phyloP scores from a whole-genome alignment of 805 yeast species.

The Martiniozyma abietophila region DNA sequence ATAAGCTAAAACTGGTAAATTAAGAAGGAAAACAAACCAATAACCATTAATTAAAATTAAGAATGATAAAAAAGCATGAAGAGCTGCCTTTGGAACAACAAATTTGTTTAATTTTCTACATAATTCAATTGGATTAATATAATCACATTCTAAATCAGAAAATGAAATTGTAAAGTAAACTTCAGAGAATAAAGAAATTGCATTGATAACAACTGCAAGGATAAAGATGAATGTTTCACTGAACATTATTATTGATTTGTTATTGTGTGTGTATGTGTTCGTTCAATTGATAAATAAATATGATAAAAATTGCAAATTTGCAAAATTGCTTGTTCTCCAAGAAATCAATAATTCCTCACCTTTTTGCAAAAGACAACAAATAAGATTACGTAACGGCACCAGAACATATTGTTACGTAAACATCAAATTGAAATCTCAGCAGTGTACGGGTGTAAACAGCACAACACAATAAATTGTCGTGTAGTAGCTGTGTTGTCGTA shows the following conservation, averaged over 20 bases:
- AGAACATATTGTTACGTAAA: too few relatives aligned
- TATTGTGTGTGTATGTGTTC: too few relatives aligned
- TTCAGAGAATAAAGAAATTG: conserved; percentile 80
- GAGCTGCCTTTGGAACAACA: conserved; percentile 81
- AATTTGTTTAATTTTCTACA: conserved; percentile 87
- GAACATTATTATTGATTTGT: conserved; percentile 16
- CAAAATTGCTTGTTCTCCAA: too few relatives aligned
- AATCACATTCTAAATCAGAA: conserved; percentile 91
- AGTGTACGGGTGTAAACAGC: too few relatives aligned
- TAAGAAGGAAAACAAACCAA: conserved; percentile 82
- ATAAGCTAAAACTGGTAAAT: conserved; percentile 75
- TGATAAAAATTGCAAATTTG: too few relatives aligned
- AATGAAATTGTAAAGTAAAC: conserved; percentile 94
- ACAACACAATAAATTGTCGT: too few relatives aligned
- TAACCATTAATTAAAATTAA: conserved; percentile 79
- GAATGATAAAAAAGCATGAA: conserved; percentile 63
- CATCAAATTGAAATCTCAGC: too few relatives aligned
- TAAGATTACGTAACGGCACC: too few relatives aligned
- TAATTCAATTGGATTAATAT: conserved; percentile 93
- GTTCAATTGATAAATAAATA: too few relatives aligned
- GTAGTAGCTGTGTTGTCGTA: too few relatives aligned
- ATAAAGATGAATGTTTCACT: conserved; percentile 47
- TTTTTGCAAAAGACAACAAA: too few relatives aligned
- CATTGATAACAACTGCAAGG: conserved; percentile 74
- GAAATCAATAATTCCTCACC: too few relatives aligned